Percentiles rank a stretch among this genome's conserved stretches.
phyloP scores from a whole-genome alignment of 306 rosid genomes.

The Vigna nakashimae region DNA sequence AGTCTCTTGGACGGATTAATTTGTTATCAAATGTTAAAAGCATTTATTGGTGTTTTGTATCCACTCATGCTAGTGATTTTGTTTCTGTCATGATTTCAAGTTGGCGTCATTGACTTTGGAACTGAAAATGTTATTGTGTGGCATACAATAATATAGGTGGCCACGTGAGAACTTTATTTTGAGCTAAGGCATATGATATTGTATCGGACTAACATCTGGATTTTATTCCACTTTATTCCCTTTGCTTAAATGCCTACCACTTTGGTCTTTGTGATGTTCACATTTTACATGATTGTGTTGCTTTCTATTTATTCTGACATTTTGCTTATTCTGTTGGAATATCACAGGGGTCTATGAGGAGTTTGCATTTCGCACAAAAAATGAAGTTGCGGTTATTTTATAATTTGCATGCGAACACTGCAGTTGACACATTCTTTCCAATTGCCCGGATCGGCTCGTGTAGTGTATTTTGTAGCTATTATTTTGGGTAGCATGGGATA shows the following conservation, averaged over 20 bases:
- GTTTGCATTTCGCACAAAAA: slow-evolving; percentile 6
- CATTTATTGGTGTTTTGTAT: not conserved
- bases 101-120: not conserved
- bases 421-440: slow-evolving; percentile 13
- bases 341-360: slow-evolving; percentile 55
- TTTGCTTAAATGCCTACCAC: slow-evolving; percentile 1
- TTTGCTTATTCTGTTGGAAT: slow-evolving; percentile 33
- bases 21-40: not conserved
- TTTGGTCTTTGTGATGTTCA: slow-evolving; percentile 11
- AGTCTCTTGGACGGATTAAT: not conserved
- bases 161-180: not conserved
- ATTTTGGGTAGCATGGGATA: not conserved
- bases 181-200: not conserved
- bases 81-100: not conserved
- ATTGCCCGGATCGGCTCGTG: not conserved
- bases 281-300: not conserved
- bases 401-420: slow-evolving; percentile 1
- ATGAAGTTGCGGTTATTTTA: slow-evolving; percentile 28
- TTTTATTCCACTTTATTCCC: slow-evolving; percentile 20
- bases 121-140: not conserved
- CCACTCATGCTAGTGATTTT: not conserved
- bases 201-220: not conserved
- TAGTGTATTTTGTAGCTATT: slow-evolving; percentile 13
- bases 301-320: slow-evolving; percentile 33
- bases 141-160: not conserved